Evolutionary conservation across 2,329 filamentous ascomycete species (phyloP).

Genomic region (Cladophialophora chaetospira): DNA sequence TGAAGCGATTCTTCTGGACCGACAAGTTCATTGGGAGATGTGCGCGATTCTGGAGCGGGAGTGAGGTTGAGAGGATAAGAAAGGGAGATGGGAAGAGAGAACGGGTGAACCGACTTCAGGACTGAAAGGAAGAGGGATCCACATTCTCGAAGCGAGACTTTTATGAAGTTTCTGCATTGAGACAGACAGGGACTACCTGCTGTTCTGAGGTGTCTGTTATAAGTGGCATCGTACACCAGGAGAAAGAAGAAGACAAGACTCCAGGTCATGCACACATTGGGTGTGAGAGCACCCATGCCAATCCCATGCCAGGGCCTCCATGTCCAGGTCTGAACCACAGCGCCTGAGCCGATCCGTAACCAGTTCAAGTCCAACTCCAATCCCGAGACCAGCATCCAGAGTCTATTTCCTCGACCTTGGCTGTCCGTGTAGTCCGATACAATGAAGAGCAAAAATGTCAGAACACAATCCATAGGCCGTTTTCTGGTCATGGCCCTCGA

Average conservation of each 20-base stretch:
- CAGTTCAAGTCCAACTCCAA: too few relatives aligned
- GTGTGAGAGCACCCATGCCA: too few relatives aligned
- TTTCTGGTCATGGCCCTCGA: background rate
- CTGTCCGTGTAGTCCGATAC: background rate
- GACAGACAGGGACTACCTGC: too few relatives aligned
- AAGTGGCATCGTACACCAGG: too few relatives aligned
- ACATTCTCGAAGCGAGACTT: background rate
- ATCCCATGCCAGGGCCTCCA: too few relatives aligned
- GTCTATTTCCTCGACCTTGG: too few relatives aligned
- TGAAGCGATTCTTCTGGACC: background rate
- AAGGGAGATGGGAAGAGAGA: background rate
- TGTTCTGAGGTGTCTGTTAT: too few relatives aligned
- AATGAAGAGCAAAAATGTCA: background rate
- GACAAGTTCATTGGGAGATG: background rate
- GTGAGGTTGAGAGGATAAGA: background rate
- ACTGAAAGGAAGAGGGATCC: background rate
- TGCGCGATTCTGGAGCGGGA: background rate
- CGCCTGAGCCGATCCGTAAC: too few relatives aligned
- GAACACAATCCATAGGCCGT: background rate
- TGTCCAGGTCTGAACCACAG: too few relatives aligned
- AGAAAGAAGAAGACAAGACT: too few relatives aligned
- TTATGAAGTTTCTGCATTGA: background rate
- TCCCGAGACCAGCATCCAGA: too few relatives aligned
- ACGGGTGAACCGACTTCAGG: background rate
- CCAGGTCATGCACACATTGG: too few relatives aligned